Conservation (phyloP, 2,329 filamentous ascomycete species). For the Penicillium sp. region DNA sequence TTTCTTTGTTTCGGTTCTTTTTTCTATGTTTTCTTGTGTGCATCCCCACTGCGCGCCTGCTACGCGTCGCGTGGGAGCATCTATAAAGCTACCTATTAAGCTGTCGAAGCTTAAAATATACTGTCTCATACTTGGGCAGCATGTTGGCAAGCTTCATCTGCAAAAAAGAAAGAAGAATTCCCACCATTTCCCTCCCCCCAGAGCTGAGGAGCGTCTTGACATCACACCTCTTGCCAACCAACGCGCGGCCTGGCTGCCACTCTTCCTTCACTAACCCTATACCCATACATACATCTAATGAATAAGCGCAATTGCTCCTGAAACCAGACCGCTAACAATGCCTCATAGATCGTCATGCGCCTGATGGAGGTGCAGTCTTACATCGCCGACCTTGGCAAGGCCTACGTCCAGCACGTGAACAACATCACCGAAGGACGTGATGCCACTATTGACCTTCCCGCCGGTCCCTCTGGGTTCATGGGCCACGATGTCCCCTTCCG, state of each 20-base stretch:
- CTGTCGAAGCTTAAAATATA: slow-evolving; percentile 3
- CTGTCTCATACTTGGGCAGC: background rate
- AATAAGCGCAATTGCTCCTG: slow-evolving; percentile 1
- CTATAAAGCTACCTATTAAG: slow-evolving; percentile 9
- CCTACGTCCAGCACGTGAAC: slow-evolving; percentile 83
- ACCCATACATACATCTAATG: background rate
- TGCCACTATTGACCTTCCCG: slow-evolving; percentile 47
- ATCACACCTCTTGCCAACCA: background rate
- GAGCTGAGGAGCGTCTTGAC: background rate
- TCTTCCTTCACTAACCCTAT: background rate
- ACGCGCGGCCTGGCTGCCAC: background rate
- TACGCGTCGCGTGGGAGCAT: slow-evolving; percentile 17
- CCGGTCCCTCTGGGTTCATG: slow-evolving; percentile 32
- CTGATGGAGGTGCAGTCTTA: slow-evolving; percentile 70
- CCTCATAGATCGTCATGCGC: slow-evolving; percentile 60
- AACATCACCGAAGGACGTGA: slow-evolving; percentile 61
- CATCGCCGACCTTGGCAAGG: slow-evolving; percentile 68
- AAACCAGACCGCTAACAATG: slow-evolving; percentile 21
- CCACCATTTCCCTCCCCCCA: background rate
- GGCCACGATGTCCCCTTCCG: slow-evolving; percentile 35
- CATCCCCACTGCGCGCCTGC: slow-evolving; percentile 4
- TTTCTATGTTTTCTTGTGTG: slow-evolving; percentile 8
- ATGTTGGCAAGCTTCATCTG: slow-evolving; percentile 1
- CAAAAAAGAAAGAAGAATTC: background rate
- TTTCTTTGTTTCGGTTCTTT: slow-evolving; percentile 10